These are phyloP conservation scores for Moniliophthora roreri DNA, from an alignment of 1,284 basidiomycete species.

Conservation along the genomic window DNA sequence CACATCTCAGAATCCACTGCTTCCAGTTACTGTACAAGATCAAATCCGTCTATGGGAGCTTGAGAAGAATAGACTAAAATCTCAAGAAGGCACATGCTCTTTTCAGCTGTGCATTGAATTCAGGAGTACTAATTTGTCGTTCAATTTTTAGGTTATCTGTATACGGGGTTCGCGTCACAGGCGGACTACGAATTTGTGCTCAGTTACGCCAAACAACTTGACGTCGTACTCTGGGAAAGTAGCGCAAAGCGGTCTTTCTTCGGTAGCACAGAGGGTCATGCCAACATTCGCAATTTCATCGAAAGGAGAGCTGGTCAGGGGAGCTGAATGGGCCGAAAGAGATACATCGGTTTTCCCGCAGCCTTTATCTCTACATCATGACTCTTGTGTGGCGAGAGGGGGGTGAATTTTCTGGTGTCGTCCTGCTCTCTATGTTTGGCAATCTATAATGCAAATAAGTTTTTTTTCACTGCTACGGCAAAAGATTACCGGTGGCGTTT, in stretches of 20 bases:
- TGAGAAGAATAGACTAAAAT: slow-evolving; percentile 90
- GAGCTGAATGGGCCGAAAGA: background rate
- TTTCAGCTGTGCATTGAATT: too few species aligned
- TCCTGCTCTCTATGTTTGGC: background rate
- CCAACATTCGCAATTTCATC: slow-evolving; percentile 73
- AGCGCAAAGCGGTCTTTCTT: slow-evolving; percentile 77
- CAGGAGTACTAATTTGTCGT: too few species aligned
- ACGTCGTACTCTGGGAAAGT: slow-evolving; percentile 81
- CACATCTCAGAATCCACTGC: slow-evolving; percentile 69
- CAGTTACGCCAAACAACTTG: slow-evolving; percentile 82
- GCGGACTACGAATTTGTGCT: slow-evolving; percentile 87
- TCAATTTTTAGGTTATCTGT: slow-evolving; percentile 53
- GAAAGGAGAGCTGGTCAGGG: slow-evolving; percentile 40
- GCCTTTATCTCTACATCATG: background rate
- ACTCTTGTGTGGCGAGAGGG: too few species aligned
- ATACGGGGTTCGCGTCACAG: slow-evolving; percentile 83
- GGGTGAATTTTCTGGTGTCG: background rate
- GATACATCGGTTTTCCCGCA: background rate
- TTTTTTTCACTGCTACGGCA: background rate
- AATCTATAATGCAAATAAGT: background rate
- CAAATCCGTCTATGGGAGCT: slow-evolving; percentile 98
- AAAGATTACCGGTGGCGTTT: slow-evolving; percentile 1
- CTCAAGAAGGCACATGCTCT: slow-evolving; percentile 62
- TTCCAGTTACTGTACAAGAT: slow-evolving; percentile 96
- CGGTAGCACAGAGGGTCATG: slow-evolving; percentile 57